A percentile compares a stretch with the other conserved stretches of the same genome.
Evolutionary conservation across 768 basidiomycete species (phyloP).

Genomic region (Russula dissimulans): DNA sequence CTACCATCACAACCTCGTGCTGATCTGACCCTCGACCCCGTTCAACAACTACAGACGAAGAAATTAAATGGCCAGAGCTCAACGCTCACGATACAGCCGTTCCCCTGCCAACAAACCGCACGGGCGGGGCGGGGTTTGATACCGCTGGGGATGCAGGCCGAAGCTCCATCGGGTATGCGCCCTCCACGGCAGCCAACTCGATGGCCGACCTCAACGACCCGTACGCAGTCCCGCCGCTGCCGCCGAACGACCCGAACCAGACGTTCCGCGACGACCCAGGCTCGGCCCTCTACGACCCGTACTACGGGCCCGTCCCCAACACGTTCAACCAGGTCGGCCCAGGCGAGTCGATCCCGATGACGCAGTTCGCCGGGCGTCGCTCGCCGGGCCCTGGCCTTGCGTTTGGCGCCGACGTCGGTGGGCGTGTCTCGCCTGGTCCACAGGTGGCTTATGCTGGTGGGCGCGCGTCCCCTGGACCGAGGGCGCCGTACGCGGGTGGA

Average conservation of each 20-base stretch:
- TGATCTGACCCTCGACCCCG: not conserved
- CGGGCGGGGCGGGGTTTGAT: conserved; percentile 68
- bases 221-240: conserved; percentile 76
- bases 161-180: conserved; percentile 36
- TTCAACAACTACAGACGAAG: conserved; percentile 43
- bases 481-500: conserved; percentile 22
- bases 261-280: conserved; percentile 55
- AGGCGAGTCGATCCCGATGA: conserved; percentile 67
- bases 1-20: conserved; percentile 4
- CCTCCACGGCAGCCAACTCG: conserved; percentile 38
- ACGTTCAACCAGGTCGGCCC: conserved; percentile 42
- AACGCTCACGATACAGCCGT: conserved; percentile 45
- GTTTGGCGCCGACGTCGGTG: conserved; percentile 5
- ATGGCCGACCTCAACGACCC: conserved; percentile 49
- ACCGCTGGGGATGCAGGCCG: conserved; percentile 51
- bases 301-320: conserved; percentile 64
- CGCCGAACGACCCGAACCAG: conserved; percentile 27
- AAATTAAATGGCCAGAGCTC: conserved; percentile 88
- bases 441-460: conserved; percentile 14
- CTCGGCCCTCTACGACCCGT: conserved; percentile 57
- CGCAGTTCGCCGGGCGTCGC: conserved; percentile 35
- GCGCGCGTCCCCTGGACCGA: not conserved
- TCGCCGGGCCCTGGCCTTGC: conserved; percentile 24
- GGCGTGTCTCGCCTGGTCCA: conserved; percentile 11
- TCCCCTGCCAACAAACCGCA: conserved; percentile 57